Evolutionary conservation across 371 early-diverging fungal species (phyloP), one percentile per base, ranked within the genome.

Genomic region (Syncephalastrum sp.): DNA sequence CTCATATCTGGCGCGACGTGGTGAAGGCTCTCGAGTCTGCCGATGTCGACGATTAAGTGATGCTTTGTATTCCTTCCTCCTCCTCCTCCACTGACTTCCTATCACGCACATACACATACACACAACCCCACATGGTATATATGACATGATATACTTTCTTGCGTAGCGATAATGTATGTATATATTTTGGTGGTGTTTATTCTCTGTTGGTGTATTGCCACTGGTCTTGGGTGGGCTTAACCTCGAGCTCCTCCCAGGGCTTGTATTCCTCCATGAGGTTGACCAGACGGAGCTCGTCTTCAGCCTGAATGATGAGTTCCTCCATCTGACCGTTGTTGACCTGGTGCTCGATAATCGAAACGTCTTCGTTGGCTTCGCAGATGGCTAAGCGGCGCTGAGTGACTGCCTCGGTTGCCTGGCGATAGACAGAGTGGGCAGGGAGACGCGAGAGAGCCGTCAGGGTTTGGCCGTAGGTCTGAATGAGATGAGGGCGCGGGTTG

Each of bases 301-400:
- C 82, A 10, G 96, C 96, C 69, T 91, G 92, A 47, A 75, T 64
- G 54, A 95, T 89, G 14, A 96, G 73, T 81, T 96, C 94, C 72
- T 96, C 97, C 63, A 96, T 90, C 77, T 93, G 92, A 45, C 95
- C 95, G 42, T 79, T 83, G 61, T 79, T 80, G 53, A 95, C 77
- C 57, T 82, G 67, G 57, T 81, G 60, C 75, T 95, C 97, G 59
- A 95, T 92, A 68, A 84, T 81, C 29, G 63, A 56, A 45, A 91
- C 70, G 58, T 89, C 84, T 53, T 88, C 87, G 43, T 84, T 86
- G 23, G 72, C 68, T 71, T 93, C 83, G 47, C 90, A 90, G 51
- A 94, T 72, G 42, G 70, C 63, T 56, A 95, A 77, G 42, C 95
- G 86, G 42, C 90, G 89, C 54, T 77, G 70, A 15, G 92, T 89